Evolutionary conservation across 352 stramenopile species (phyloP), one percentile per base, ranked within the genome.

Genomic region (Globisporangium yorkense): DNA sequence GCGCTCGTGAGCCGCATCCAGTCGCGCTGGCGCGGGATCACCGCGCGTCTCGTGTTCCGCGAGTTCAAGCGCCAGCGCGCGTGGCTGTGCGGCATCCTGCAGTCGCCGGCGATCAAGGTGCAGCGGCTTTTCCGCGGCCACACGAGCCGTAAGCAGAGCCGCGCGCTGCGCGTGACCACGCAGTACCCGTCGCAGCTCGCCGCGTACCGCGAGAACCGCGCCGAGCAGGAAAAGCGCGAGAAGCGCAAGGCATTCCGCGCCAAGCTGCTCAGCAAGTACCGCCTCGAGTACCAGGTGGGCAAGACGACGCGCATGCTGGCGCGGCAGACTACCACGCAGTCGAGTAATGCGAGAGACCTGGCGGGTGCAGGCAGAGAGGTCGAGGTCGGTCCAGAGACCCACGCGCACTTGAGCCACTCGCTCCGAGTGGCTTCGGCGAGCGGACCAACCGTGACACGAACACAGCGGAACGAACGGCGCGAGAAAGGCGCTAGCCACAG

Each of bases 1-100:
- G 67, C 54, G 21, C 68, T 93, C 16, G 81, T 86, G 49, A 85
- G 71, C n/a, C 77, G 83, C 29, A 89, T 93, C 35, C 83, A 93
- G 63, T 52, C 79, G 37, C 59, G 51, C 7, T 92, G 82, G 77
- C 62, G 80, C 16, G 77, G 80, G 16, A 54, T 90, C 31, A 77
- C 79, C 9, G 87, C 78, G 16, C 76, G 80, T 3, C 62, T 83
- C 33, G 73, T 87, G 33, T 89, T 83, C 40, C 65, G 68, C 24
- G 80, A 88, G 62, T 80, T 85, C 55, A 87, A 88, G 54, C 67
- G 71, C 1, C 76, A 92, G 46, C 70, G 71, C 55, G 82, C 68
- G 16, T 90, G 80, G 82, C 55, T 82, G 21, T 71, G 71, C 15
- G 72, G 75, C 6, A 72, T 87, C 24, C 76, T 65, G 44, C 78